Conservation (phyloP, 2,329 filamentous ascomycete genomes). For the Blumeriella jaapii region DNA sequence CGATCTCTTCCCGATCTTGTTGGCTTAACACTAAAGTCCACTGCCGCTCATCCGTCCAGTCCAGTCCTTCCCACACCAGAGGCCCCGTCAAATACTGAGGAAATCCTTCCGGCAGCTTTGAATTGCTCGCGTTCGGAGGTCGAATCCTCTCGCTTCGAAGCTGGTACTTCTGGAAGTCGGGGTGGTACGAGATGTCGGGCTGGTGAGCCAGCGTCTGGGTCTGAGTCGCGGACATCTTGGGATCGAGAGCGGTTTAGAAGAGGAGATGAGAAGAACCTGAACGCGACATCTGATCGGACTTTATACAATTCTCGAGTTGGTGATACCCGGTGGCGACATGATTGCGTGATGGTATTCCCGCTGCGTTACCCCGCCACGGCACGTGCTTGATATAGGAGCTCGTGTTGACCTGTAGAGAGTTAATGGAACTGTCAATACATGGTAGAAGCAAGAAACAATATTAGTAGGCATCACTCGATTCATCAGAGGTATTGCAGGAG, state of each 20-base stretch:
- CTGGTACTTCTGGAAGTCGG: slow-evolving; percentile 41
- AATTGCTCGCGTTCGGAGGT: slow-evolving; percentile 31
- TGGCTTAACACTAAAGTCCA: slow-evolving; percentile 41
- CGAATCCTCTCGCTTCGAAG: slow-evolving; percentile 36
- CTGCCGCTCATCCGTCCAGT: slow-evolving; percentile 35
- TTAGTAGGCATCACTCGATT: too few relatives aligned
- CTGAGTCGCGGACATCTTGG: not conserved
- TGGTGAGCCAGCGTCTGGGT: slow-evolving; percentile 27
- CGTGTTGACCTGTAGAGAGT: too few relatives aligned
- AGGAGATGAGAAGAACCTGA: too few relatives aligned
- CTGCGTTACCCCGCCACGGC: too few relatives aligned
- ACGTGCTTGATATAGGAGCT: too few relatives aligned
- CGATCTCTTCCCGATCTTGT: slow-evolving; percentile 39
- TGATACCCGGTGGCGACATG: too few relatives aligned
- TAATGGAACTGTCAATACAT: too few relatives aligned
- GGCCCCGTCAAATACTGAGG: slow-evolving; percentile 36
- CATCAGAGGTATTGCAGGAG: too few relatives aligned
- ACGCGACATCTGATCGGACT: too few relatives aligned
- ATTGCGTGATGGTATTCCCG: too few relatives aligned
- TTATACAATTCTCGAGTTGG: too few relatives aligned
- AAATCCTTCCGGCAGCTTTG: slow-evolving; percentile 37
- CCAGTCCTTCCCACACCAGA: slow-evolving; percentile 46
- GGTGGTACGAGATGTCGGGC: slow-evolving; percentile 47
- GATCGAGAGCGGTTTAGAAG: not conserved
- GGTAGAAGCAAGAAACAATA: too few relatives aligned